These are phyloP conservation scores for Plantago coronopus DNA, from an alignment of 305 asterid genomes.

Conservation along the genomic window DNA sequence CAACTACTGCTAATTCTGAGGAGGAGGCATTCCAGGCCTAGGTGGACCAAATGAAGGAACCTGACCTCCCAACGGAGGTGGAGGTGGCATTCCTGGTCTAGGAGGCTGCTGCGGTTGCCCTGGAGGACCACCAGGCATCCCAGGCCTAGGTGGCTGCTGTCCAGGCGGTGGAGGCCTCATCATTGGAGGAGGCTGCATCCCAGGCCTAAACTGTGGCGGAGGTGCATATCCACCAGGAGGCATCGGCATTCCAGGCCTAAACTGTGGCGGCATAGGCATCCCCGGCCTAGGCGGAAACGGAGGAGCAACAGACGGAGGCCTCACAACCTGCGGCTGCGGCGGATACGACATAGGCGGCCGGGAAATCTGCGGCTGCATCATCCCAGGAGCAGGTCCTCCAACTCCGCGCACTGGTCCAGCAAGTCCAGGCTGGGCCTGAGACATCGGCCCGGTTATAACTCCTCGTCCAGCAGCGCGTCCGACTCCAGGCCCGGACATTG, in stretches of 20 bases:
- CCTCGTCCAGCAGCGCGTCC: constrained; percentile 95
- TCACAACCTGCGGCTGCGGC: constrained; percentile 55
- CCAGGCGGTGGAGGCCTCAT: constrained; percentile 80
- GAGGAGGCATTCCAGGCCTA: no score
- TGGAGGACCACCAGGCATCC: constrained; percentile 82
- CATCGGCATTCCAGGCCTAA: constrained; percentile 47
- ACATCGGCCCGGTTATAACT: constrained; percentile 51
- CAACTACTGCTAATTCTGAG: no score
- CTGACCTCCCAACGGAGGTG: constrained; percentile 59
- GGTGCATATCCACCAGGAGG: constrained; percentile 43
- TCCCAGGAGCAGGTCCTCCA: constrained; percentile 90
- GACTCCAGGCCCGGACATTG: constrained; percentile 66
- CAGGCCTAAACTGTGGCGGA: constrained; percentile 76
- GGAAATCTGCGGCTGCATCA: constrained; percentile 97
- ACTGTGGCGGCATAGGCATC: constrained; percentile 62
- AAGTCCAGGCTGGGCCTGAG: constrained; percentile 83
- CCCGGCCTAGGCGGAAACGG: constrained; percentile 47
- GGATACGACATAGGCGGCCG: constrained; percentile 66
- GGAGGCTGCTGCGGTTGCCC: constrained; percentile 16
- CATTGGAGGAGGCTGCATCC: constrained; percentile 71
- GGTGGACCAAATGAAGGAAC: no score
- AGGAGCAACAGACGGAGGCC: constrained; percentile 50
- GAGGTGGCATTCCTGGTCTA: constrained; percentile 77
- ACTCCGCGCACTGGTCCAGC: constrained; percentile 83
- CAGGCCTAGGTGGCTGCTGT: constrained; percentile 69